These are phyloP conservation scores for Aspergillus sp. DNA, from an alignment of 2,329 filamentous ascomycete species.

Conservation along the genomic window DNA sequence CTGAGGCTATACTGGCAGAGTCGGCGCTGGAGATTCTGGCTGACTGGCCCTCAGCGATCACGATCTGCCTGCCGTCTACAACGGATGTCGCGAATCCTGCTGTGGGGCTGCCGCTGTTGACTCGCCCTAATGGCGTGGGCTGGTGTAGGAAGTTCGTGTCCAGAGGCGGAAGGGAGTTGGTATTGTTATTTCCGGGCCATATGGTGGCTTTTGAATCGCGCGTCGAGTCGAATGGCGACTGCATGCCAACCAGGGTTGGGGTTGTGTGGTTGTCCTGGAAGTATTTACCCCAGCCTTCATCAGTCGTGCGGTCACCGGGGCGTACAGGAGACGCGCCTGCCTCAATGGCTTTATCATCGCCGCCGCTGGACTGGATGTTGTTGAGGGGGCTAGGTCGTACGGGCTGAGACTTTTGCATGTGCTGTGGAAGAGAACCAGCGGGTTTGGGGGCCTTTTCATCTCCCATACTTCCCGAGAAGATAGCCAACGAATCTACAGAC, in stretches of 20 bases:
- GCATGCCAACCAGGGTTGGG: slow-evolving; percentile 24
- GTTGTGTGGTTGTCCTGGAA: slow-evolving; percentile 40
- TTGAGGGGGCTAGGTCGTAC: slow-evolving; percentile 28
- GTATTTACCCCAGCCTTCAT: slow-evolving; percentile 52
- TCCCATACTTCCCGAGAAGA: slow-evolving; percentile 38
- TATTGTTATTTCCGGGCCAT: slow-evolving; percentile 38
- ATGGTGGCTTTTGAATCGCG: slow-evolving; percentile 38
- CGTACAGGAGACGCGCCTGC: slow-evolving; percentile 16
- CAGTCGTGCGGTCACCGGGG: slow-evolving; percentile 42
- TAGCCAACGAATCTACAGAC: slow-evolving; percentile 41
- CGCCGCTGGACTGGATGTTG: slow-evolving; percentile 30
- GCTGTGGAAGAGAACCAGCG: slow-evolving; percentile 18
- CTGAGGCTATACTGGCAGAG: slow-evolving; percentile 39
- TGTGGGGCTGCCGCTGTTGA: slow-evolving; percentile 44
- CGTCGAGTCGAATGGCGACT: slow-evolving; percentile 22
- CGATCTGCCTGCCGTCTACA: slow-evolving; percentile 28
- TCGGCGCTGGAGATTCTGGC: slow-evolving; percentile 46
- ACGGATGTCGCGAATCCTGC: slow-evolving; percentile 25
- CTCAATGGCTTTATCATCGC: slow-evolving; percentile 22
- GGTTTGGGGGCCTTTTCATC: slow-evolving; percentile 34
- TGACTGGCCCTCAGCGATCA: slow-evolving; percentile 40
- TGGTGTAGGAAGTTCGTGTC: slow-evolving; percentile 39
- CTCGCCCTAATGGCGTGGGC: slow-evolving; percentile 40
- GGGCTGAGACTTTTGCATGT: slow-evolving; percentile 20
- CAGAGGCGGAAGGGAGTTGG: slow-evolving; percentile 33